A percentile compares a stretch with the other conserved stretches of the same genome.
These are phyloP conservation scores for Colletotrichum higginsianum DNA, from an alignment of 2,329 filamentous ascomycete species.

Conservation along the genomic window DNA sequence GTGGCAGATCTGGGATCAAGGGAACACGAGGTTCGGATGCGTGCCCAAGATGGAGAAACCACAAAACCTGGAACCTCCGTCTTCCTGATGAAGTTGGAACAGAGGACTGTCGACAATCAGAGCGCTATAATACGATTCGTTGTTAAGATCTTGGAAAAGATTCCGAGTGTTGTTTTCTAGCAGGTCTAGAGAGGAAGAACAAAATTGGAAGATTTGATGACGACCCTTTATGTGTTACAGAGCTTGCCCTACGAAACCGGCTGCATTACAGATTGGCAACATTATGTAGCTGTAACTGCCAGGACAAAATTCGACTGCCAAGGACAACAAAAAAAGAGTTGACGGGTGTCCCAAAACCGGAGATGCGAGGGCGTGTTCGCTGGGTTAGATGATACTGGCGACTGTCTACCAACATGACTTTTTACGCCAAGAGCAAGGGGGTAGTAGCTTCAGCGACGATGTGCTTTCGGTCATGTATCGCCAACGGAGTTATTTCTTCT, in stretches of 20 bases:
- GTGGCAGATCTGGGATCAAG: slow-evolving; percentile 36
- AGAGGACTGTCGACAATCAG: not conserved
- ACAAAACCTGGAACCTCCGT: slow-evolving; percentile 21
- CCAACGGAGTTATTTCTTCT: too few relatives aligned
- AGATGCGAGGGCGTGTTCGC: too few relatives aligned
- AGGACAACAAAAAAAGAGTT: not conserved
- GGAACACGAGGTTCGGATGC: slow-evolving; percentile 37
- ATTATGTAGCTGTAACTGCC: rapidly evolving
- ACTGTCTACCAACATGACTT: too few relatives aligned
- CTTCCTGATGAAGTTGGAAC: not conserved
- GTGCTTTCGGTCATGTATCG: too few relatives aligned
- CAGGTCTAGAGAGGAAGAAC: not conserved
- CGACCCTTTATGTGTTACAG: too few relatives aligned
- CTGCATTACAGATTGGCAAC: not conserved
- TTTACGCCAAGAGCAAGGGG: not conserved
- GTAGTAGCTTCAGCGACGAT: not conserved
- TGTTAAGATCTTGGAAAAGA: not conserved
- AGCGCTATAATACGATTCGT: too few relatives aligned
- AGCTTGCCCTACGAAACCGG: too few relatives aligned
- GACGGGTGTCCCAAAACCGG: too few relatives aligned
- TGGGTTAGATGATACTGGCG: too few relatives aligned
- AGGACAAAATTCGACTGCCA: not conserved
- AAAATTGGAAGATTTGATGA: not conserved
- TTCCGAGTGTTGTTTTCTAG: too few relatives aligned
- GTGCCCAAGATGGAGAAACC: slow-evolving; percentile 37